phyloP scores from a whole-genome alignment of 2,329 filamentous ascomycete species.

The Fusarium abutilonis region DNA sequence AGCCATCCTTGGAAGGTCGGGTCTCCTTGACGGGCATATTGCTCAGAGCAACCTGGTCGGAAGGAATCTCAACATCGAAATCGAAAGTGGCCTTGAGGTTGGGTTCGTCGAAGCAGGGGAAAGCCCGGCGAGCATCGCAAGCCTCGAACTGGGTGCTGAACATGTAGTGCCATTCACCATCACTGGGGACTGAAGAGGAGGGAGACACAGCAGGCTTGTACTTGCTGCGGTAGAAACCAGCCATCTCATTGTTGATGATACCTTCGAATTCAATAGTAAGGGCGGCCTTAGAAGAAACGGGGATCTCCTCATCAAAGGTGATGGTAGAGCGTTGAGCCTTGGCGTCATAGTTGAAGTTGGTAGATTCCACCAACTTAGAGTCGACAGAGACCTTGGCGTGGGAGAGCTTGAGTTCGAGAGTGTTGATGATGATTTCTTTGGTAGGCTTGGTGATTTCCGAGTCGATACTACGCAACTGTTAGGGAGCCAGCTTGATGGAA shows the following conservation, averaged over 20 bases:
- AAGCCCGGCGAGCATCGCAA: constrained; percentile 91
- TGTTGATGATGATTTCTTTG: constrained; percentile 83
- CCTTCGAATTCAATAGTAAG: constrained; percentile 80
- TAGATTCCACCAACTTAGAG: constrained; percentile 67
- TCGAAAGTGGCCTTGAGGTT: constrained; percentile 97
- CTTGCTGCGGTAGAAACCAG: constrained; percentile 91
- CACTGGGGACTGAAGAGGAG: constrained; percentile 80
- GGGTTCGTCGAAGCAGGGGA: constrained; percentile 98
- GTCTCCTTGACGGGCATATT: constrained; percentile 92
- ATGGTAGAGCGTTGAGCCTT: constrained; percentile 86
- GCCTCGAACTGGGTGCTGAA: constrained; percentile 98
- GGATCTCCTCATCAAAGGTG: constrained; percentile 76
- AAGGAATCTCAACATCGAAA: constrained; percentile 89
- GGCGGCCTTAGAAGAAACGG: constrained; percentile 70
- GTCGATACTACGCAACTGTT: constrained; percentile 67
- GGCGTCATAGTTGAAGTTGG: constrained; percentile 80
- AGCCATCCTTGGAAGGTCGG: constrained; percentile 68
- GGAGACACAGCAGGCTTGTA: constrained; percentile 84
- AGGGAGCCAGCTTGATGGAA: constrained; percentile 15
- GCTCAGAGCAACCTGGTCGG: constrained; percentile 86
- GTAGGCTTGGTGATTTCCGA: constrained; percentile 76
- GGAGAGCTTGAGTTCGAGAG: constrained; percentile 82
- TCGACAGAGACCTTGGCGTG: constrained; percentile 69
- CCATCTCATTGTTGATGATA: constrained; percentile 89
- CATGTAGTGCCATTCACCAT: constrained; percentile 75